Evolutionary conservation across 371 early-diverging fungal species (phyloP), one percentile per base, ranked within the genome.

Genomic region (Mucor velutinosus): DNA sequence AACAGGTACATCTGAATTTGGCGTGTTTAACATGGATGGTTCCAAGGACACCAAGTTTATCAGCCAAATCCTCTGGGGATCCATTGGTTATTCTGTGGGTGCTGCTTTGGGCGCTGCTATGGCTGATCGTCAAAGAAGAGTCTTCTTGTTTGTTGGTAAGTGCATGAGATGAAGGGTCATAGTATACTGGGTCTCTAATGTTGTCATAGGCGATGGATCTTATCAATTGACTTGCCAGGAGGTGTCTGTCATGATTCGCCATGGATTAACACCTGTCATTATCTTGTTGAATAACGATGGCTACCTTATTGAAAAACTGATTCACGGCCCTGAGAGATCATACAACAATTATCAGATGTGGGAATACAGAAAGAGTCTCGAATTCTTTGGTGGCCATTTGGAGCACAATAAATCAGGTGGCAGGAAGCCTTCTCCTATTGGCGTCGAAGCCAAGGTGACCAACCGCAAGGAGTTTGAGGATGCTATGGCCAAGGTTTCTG

Each of bases 301-400:
- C 23, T 87, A 85, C 57, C 66, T 80, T 2, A 85, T 85, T 61
- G 87, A 86, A 55, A 76, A 79, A 25, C 41, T 80, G 10, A 81
- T 87, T 27, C 86, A 85, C 66, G 87, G 82, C 19, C 65, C 69
- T 8, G 30, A 78, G 3, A 67, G 84, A 19, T 39, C 70, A 7
- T 87, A 87, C 66, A 87, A 85, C 64, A 73, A 79, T 60, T 76
- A 76, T 33, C 78, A 76, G 35, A 81, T 75, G 75, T 85, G 86
- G 86, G 57, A 79, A 4, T 85, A 84, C 61, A 57, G 65, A 51
- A 72, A 81, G 25, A 66, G 82, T 2, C 64, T 85, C 1, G 71
- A 76, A 5, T 85, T 75, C 69, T 78, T 82, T 69, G 78, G 83
- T 25, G 72, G 59, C 41, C 61, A 69, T 47, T 60, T 73, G 10